Evolutionary conservation across 257 asterid genomes (phyloP), one percentile per base, ranked within the genome.

Genomic region (Prunella vulgaris): DNA sequence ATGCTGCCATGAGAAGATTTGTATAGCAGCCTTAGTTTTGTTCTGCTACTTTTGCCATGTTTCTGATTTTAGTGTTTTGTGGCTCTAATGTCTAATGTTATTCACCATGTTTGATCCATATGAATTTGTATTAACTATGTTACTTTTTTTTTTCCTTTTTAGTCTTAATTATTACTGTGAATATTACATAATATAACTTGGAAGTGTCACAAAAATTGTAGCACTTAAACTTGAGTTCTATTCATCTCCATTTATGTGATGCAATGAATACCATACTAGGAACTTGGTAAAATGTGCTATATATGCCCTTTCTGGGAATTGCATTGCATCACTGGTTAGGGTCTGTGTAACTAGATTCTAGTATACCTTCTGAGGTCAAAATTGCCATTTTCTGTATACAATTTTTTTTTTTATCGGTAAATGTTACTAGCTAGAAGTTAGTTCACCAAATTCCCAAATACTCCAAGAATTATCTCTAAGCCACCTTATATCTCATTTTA

Each of bases 11-110:
- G 60, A 74, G 73, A 71, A 63, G 70, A 60, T 25, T 69, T 78
- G 88, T 78, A 76, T 80, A 82, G 83, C 84, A 67, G 76, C 73
- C 66, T 49, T 60, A 76, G 72, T 68, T 80, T 66, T 77, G 60
- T 51, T 54, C 14, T 63, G 58, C 32, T 22, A 57, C 32, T 46
- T 64, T n/a, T n/a, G n/a, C n/a, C n/a, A n/a, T n/a, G n/a, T n/a
- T n/a, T 62, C 53, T 40, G 44, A 22, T 25, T 69, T 46, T 37
- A 33, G 68, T 74, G 35, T 64, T 25, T 78, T 66, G 64, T 77
- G 73, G 40, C 62, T 66, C 51, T 65, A 64, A 76, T 80, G 51
- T 42, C 49, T 70, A 56, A 68, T 77, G 71, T 56, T 63, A 38
- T 71, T 68, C 15, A n/a, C n/a, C n/a, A n/a, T n/a, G n/a, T n/a